A percentile compares a stretch with the other conserved stretches of the same genome.
Conservation (phyloP, 2,329 filamentous ascomycete species). For the Ustilaginoidea virens region DNA sequence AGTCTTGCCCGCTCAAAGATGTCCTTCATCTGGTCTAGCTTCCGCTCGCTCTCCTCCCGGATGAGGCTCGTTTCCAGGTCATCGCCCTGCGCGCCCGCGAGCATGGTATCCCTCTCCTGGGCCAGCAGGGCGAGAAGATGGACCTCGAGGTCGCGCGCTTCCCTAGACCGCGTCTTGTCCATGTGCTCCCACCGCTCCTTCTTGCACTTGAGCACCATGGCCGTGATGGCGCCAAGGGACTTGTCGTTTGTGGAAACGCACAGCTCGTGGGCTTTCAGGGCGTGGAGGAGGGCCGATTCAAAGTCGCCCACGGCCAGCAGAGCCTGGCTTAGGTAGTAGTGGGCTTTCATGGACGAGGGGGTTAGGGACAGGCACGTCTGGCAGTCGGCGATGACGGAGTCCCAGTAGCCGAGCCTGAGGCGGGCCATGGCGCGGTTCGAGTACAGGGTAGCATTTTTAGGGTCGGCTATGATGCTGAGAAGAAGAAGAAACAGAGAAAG, state of each 20-base stretch:
- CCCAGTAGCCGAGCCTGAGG: conserved; percentile 57
- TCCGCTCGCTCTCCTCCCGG: conserved; percentile 28
- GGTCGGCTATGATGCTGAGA: conserved; percentile 58
- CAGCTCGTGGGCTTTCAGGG: conserved; percentile 55
- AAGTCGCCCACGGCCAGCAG: conserved; percentile 51
- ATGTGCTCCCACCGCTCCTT: conserved; percentile 70
- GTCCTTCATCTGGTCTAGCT: conserved; percentile 25
- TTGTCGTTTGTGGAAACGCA: conserved; percentile 49
- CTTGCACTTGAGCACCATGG: conserved; percentile 63
- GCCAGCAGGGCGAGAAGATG: conserved; percentile 41
- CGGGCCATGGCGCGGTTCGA: conserved; percentile 81
- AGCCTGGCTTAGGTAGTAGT: conserved; percentile 71
- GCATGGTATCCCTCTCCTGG: conserved; percentile 26
- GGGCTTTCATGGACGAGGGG: conserved; percentile 57
- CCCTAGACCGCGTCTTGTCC: conserved; percentile 45
- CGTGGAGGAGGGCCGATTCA: conserved; percentile 56
- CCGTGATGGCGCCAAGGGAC: conserved; percentile 55
- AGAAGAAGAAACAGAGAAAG: conserved; percentile 5
- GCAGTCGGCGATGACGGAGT: conserved; percentile 65
- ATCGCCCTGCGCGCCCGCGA: conserved; percentile 21
- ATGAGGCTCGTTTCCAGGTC: conserved; percentile 34
- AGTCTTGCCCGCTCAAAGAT: conserved; percentile 37
- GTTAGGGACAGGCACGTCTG: conserved; percentile 55
- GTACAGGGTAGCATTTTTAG: conserved; percentile 64
- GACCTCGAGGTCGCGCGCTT: conserved; percentile 40